Evolutionary conservation across 2,329 filamentous ascomycete species (phyloP).

Genomic region (Macroventuria anomochaeta): DNA sequence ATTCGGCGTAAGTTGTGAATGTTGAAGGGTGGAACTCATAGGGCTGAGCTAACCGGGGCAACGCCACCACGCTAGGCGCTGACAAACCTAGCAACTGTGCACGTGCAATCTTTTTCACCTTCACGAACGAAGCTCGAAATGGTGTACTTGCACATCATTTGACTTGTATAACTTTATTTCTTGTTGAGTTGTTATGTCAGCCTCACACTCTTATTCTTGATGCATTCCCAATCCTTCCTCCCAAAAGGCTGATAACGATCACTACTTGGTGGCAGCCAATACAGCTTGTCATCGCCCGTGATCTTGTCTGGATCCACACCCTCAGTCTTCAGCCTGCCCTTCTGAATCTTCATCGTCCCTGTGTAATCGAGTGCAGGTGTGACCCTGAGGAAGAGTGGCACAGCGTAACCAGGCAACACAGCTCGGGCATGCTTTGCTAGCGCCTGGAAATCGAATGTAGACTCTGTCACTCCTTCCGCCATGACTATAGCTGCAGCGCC

Average conservation of each 20-base stretch:
- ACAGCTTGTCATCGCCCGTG: slow-evolving; percentile 48
- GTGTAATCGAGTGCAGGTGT: slow-evolving; percentile 53
- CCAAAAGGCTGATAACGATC: slow-evolving; percentile 50
- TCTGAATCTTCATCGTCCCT: slow-evolving; percentile 56
- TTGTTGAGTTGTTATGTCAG: slow-evolving; percentile 26
- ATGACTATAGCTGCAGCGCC: slow-evolving; percentile 53
- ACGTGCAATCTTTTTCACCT: neutral
- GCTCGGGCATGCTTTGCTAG: slow-evolving; percentile 49
- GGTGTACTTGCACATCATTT: neutral
- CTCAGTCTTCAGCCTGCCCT: slow-evolving; percentile 51
- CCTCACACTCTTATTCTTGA: slow-evolving; percentile 39
- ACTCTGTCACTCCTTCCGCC: slow-evolving; percentile 39
- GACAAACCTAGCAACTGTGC: neutral
- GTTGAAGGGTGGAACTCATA: slow-evolving; percentile 6
- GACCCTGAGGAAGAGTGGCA: slow-evolving; percentile 54
- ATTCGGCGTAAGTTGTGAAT: neutral
- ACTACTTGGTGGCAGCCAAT: slow-evolving; percentile 49
- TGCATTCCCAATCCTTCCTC: slow-evolving; percentile 45
- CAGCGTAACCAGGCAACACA: slow-evolving; percentile 54
- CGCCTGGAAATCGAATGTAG: slow-evolving; percentile 42
- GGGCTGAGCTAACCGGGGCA: slow-evolving; percentile 9
- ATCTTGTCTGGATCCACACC: slow-evolving; percentile 53
- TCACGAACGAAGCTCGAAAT: too few species aligned
- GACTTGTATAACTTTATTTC: too few species aligned
- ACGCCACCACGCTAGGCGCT: slow-evolving; percentile 11